Evolutionary conservation across 495 filamentous ascomycete species (phyloP), one percentile per base, ranked within the genome.

Genomic region (Neurospora sp.): DNA sequence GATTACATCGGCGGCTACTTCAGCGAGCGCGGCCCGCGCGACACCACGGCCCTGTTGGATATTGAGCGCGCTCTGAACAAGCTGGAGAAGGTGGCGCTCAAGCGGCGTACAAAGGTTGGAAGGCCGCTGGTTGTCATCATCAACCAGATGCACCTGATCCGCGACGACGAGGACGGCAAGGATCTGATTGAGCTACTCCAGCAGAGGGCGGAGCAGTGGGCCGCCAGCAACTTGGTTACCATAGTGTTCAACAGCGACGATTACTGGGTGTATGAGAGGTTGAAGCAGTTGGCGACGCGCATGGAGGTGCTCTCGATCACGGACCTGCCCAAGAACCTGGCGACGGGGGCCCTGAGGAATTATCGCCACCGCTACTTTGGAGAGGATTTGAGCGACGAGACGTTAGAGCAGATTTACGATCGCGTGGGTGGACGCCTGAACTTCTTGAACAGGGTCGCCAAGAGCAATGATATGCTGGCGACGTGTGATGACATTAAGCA

Each of bases 11-110:
- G 96, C 37, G 91, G 91, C 37, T 90, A 98, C 39, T 99, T 99
- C 84, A 94, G 92, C 73, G 97, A 98, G 75, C 89, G 93, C 39
- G 96, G 96, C 0, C 96, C 96, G 0, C 88, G 96, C 23, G 96
- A 99, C 76, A 93, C 93, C 3, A 94, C 92, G 0, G 93, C 96
- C 5, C 81, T 99, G 20, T 84, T 99, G 16, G 96, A 99, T 76
- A 97, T 99, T 70, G 96, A 99, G 78, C 89, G 96, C 18, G 96
- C 96, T 2, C 90, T 99, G 82, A 99, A 99, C 86, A 98, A 98
- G 81, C 83, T 99, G 6, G 95, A 99, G 80, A 99, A 99, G 82
- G 92, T 98, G 10, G 96, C 96, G 0, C 78, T 98, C 23, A 83
- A 80, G 72, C 87, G 93, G 46, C 86, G 90, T n/a, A 70, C 74